Evolutionary conservation across 1,284 basidiomycete genomes (phyloP), one percentile per base, ranked within the genome.

Genomic region (Melampsora abietis-canadensis): DNA sequence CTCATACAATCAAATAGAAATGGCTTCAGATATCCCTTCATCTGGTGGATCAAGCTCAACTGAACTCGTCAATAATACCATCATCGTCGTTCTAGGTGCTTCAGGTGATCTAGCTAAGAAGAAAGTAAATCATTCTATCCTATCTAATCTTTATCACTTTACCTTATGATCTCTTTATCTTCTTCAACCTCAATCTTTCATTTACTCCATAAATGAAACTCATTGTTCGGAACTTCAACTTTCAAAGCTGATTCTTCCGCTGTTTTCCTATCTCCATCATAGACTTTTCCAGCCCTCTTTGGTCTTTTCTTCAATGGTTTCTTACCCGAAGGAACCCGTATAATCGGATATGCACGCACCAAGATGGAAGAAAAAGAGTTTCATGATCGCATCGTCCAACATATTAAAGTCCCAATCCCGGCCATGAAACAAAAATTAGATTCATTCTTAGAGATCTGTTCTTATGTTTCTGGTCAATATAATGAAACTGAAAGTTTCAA

Each of bases 51-150:
- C 75, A 51, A 57, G 51, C 21, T 40, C 62, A 40, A 63, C 61
- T 60, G 63, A 74, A 37, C 44, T 74, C 8, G 65, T 57, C 15
- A 44, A 74, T 46, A 74, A 74, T 24, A 74, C 70, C 30, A 60
- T 61, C 34, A 74, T 74, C 54, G 54, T 66, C 46, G 95, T 98
- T 74, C 88, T 96, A 76, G 96, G 96, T 76, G 95, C 95, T 27
- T 96, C 92, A 76, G 95, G 95, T 68, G 95, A 98, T 86, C 86
- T 98, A 66, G 96, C 95, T 76, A 97, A 97, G 90, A 98, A 98
- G 86, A 98, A 98, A 88, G 94, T 91, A 66, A 66, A 83, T 54
- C 76, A 74, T 44, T 66, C 75, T 27, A 8, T 31, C n/a, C 30
- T n/a, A 60, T 66, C 19, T 37, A 21, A 30, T 67, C 46, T 60